Base-by-base conservation (phyloP, 1,284 basidiomycete species). In the Ceratobasidium sp. region DNA sequence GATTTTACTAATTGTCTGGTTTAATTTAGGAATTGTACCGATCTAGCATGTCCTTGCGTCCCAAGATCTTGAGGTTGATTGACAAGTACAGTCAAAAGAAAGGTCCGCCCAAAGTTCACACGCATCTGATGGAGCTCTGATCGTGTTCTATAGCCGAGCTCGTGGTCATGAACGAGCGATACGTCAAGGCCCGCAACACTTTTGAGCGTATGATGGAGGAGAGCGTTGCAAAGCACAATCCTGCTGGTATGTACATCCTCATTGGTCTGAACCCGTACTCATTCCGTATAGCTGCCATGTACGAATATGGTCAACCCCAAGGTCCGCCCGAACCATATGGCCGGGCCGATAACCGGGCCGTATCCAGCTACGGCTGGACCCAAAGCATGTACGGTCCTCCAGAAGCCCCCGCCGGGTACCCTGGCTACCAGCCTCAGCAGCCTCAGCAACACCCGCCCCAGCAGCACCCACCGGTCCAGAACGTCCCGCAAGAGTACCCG, bases 81-180 rank as follows among this genome's bases (percentile, higher is more conserved):
- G 94, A 98, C 77, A 96, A 96, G 81, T 99, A 99, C 79, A 94
- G 92, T 76, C 94, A 96, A 80, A 96, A 96, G 80, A 84, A 93
- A 83, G 86, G 92, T 89, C 74, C 68, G 76, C 73, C 7, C 25
- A 13, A 31, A 27, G 34, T 43, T 70, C 40, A 65, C 64, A 58
- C 4, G 13, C 22, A 60, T 32, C 22, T 7, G 22, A 3, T 32
- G 22, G 22, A 20, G 1, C 20, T 22, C 35, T 70, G n/a, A 52
- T 10, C n/a, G 22, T n/a, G 32, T 25, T 57, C 2, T 62, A 31
- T 72, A 92, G 91, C 91, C 68, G 93, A 95, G 77, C 82, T 95
- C 54, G 89, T 93, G 12, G 87, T 89, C 0, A 93, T 95, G 91
- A 94, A 94, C 76, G 93, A 94, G 79, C 91, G 87, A 12, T 95